Conservation (phyloP, 148 eudicot genomes). For the Rhododendron simsii region DNA sequence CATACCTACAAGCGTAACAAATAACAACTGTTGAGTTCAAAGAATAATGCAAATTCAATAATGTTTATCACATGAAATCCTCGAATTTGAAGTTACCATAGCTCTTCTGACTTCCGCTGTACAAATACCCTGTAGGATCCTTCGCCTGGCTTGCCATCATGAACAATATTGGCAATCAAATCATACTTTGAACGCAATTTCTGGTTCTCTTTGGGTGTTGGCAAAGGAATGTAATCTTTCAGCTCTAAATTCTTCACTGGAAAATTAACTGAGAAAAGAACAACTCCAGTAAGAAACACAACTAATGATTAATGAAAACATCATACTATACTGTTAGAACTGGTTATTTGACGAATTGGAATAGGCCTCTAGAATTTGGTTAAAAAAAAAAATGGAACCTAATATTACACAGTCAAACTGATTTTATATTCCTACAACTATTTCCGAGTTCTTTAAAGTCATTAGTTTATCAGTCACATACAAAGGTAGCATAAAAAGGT, state of each 20-base stretch:
- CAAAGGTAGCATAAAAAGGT: not conserved
- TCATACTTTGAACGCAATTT: conserved; percentile 84
- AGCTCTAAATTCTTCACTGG: conserved; percentile 97
- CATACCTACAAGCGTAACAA: conserved; percentile 53
- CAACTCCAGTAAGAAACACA: conserved; percentile 2
- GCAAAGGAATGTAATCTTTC: conserved; percentile 92
- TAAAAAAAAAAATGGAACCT: not conserved
- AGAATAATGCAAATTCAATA: not conserved
- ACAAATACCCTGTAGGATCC: conserved; percentile 95
- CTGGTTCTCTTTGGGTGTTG: conserved; percentile 53
- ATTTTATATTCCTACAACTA: not conserved
- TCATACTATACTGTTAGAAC: not conserved
- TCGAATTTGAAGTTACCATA: conserved; percentile 45
- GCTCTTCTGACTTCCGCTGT: conserved; percentile 95
- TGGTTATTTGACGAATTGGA: not conserved
- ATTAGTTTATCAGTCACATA: not conserved
- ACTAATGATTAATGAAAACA: not conserved
- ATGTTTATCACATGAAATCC: not conserved
- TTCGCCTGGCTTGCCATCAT: conserved; percentile 96
- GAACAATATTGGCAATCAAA: conserved; percentile 90
- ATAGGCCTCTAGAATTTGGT: not conserved
- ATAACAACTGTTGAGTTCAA: not conserved
- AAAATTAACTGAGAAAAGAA: conserved; percentile 56
- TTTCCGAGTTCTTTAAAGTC: not conserved
- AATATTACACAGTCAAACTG: not conserved